Evolutionary conservation across 371 early-diverging fungal genomes (phyloP).

Genomic region (Dichotomocladium elegans): DNA sequence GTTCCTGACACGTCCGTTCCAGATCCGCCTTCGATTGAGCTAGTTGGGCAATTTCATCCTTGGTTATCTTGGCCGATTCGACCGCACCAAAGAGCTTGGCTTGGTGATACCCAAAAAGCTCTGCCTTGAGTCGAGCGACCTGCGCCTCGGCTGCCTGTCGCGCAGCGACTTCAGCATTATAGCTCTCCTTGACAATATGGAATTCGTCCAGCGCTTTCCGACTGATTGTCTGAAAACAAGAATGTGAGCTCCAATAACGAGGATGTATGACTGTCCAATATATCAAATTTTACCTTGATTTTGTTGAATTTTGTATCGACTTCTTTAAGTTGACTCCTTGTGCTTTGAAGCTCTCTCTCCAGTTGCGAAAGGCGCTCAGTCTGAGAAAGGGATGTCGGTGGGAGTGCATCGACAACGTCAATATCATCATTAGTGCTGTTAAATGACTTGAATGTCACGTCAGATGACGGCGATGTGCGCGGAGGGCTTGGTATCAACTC

Average conservation of each 20-base stretch:
- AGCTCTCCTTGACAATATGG: slow-evolving; percentile 39
- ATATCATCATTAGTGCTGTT: slow-evolving; percentile 10
- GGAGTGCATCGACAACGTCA: background rate
- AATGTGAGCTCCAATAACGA: background rate
- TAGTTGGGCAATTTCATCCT: slow-evolving; percentile 32
- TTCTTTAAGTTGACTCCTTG: slow-evolving; percentile 26
- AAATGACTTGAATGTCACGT: slow-evolving; percentile 9
- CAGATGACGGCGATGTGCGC: slow-evolving; percentile 11
- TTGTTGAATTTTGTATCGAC: slow-evolving; percentile 39
- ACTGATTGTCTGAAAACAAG: slow-evolving; percentile 29
- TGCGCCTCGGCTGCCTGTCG: slow-evolving; percentile 32
- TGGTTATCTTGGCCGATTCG: slow-evolving; percentile 10
- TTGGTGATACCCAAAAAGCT: slow-evolving; percentile 35
- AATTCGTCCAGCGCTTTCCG: slow-evolving; percentile 48
- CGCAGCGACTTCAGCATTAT: slow-evolving; percentile 31
- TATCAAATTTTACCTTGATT: slow-evolving; percentile 28
- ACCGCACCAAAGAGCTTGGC: slow-evolving; percentile 17
- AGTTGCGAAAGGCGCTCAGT: slow-evolving; percentile 1
- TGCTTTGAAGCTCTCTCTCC: slow-evolving; percentile 21
- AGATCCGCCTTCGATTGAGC: slow-evolving; percentile 28
- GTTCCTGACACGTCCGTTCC: slow-evolving; percentile 32
- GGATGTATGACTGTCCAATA: background rate
- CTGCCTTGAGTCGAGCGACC: slow-evolving; percentile 25
- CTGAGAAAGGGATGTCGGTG: background rate
- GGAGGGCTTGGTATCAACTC: slow-evolving; percentile 17